phyloP scores from a whole-genome alignment of 805 yeast species.

The Kazachstania psychrophila region DNA sequence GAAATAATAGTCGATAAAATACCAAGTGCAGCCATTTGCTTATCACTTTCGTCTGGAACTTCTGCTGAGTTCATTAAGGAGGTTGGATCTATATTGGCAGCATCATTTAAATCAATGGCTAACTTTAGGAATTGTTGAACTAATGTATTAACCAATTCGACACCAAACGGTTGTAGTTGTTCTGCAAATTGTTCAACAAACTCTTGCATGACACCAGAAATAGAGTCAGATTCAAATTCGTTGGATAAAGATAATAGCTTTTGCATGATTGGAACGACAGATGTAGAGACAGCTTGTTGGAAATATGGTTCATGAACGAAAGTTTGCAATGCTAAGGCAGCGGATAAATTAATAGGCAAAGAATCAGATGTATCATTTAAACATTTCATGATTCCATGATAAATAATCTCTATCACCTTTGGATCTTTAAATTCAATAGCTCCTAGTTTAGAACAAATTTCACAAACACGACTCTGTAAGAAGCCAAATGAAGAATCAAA shows the following conservation, averaged over 20 bases:
- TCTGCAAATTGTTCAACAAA: conserved; percentile 82
- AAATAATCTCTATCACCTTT: conserved; percentile 31
- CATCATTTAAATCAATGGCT: conserved; percentile 61
- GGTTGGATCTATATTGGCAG: conserved; percentile 37
- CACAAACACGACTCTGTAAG: conserved; percentile 66
- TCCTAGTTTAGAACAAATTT: conserved; percentile 56
- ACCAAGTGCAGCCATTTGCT: conserved; percentile 75
- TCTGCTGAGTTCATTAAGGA: conserved; percentile 31
- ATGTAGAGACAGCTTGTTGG: conserved; percentile 53
- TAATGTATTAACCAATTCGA: conserved; percentile 52
- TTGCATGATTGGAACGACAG: conserved; percentile 77
- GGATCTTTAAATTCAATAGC: conserved; percentile 43
- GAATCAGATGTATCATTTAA: conserved; percentile 35
- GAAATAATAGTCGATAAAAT: conserved; percentile 75
- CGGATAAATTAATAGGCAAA: conserved; percentile 73
- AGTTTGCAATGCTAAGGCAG: conserved; percentile 78
- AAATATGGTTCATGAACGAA: conserved; percentile 58
- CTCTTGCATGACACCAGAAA: conserved; percentile 89
- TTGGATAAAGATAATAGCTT: conserved; percentile 64
- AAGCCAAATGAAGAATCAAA: conserved; percentile 54
- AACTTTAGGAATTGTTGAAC: conserved; percentile 66
- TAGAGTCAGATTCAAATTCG: conserved; percentile 76
- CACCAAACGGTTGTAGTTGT: conserved; percentile 85
- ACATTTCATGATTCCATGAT: conserved; percentile 38
- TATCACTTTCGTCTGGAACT: conserved; percentile 45